Base-by-base conservation (phyloP, 306 rosid species). In the Vigna angularis region DNA sequence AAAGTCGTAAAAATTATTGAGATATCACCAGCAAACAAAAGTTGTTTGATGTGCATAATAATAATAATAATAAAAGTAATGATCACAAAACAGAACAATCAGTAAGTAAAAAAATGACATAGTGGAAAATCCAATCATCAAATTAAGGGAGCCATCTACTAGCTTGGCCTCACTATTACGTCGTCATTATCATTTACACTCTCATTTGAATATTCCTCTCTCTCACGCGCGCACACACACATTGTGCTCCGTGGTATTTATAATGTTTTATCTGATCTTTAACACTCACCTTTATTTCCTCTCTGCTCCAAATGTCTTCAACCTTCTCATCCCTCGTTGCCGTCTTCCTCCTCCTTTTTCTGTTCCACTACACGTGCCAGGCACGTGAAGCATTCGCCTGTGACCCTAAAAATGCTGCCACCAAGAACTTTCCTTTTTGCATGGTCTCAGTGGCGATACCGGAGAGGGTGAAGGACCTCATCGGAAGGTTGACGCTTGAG, bases 381-480 rank as follows among this genome's bases (percentile, higher is more conserved):
- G 85, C 89, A 34, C 83, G 85, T 0, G 91, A 86, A 66, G 62
- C 93, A 1, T 89, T 94, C 56, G 98, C 98, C 14, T 94, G 98
- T 52, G 89, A 90, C 82, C 87, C 92, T 0, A 85, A 73, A 20
- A 87, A 87, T 13, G 76, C 3, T 5, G 32, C 68, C 66, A 85
- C 92, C 3, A 80, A 79, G 26, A 77, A 44, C 13, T 13, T 89
- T 22, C 76, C 83, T 11, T 94, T 92, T 66, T 94, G 98, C 86
- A 69, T 40, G 13, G 83, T 1, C 8, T 59, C 82, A 11, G 7
- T 83, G 75, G 26, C 85, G 7, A 72, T 77, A 38, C 28, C 55
- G 6, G 92, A 84, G 58, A 92, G 98, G 64, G 98, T 90, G 77
- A 89, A 38, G 72, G 98, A 94, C 81, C 83, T 94, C 1, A 71